Base-by-base conservation (phyloP, 2,329 filamentous ascomycete species). In the Talaromyces rugulosus region DNA sequence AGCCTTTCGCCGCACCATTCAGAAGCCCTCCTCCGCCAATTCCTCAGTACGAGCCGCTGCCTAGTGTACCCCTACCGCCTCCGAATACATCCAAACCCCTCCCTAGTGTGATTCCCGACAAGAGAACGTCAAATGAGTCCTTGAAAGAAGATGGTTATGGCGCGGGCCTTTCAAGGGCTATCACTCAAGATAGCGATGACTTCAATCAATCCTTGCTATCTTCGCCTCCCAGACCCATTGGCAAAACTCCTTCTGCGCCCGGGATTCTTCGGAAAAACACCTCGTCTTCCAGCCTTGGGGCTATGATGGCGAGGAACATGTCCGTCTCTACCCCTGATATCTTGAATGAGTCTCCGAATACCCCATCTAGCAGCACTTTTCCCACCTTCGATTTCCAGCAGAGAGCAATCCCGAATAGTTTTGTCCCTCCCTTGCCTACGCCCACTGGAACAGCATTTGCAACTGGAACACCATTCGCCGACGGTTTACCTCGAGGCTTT, bases 251-350 rank as follows among this genome's bases (percentile, higher is more conserved):
- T 23, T 78, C 75, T 3, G 75, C 72, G 4, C 74, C 77, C 56
- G 75, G 76, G 42, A 72, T 70, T 34, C 76, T 89, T 63, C 81
- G 84, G 52, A 91, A 90, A 76, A 89, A 89, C 64, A 87, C 87
- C 66, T 90, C 89, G 0, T 87, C 88, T 0, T 87, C 87, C 1
- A 91, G 88, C 67, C 74, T 91, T 56, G 85, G 85, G 66, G 91
- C 89, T 66, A 79, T 92, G 66, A 90, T 89, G 72, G 85, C 86
- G 62, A 87, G 91, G 56, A 92, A 91, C 65, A 80, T 93, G 69
- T 92, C 91, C 12, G 77, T 85, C 58, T 82, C 84, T 5, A 85
- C 82, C 34, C 81, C 81, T 4, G 84, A 87, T 62, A 81, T 81
- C 4, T 85, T 84, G 1, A 89, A 91, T 55, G 80, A 84, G 56